A percentile compares a stretch with the other conserved stretches of the same genome.
Evolutionary conservation across 805 yeast genomes (phyloP).

Genomic region (Kluyveromyces wickerhamii): DNA sequence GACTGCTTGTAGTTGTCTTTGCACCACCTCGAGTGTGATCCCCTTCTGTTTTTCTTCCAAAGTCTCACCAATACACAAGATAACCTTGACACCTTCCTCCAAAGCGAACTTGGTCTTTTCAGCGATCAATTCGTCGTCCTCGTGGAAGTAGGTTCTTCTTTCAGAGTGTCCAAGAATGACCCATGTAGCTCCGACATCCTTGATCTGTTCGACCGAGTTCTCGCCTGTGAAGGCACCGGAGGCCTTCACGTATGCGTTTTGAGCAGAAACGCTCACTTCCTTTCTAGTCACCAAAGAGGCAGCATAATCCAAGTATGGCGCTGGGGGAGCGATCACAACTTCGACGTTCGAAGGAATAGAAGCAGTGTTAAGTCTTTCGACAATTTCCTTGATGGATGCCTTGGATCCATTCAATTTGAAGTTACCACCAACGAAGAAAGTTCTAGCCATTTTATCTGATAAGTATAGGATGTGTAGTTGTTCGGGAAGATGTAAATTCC

Average conservation of each 20-base stretch:
- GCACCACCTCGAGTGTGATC: conserved; percentile 75
- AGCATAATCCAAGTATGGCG: conserved; percentile 80
- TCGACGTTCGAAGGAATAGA: conserved; percentile 70
- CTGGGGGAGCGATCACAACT: conserved; percentile 95
- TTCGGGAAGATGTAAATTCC: too few relatives aligned
- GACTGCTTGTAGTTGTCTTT: conserved; percentile 87
- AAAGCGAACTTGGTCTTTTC: conserved; percentile 91
- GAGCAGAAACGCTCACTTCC: conserved; percentile 79
- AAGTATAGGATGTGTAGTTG: too few relatives aligned
- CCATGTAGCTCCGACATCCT: conserved; percentile 91
- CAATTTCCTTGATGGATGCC: conserved; percentile 73
- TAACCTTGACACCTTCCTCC: conserved; percentile 82
- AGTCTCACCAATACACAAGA: conserved; percentile 97
- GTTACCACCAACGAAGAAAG: conserved; percentile 98
- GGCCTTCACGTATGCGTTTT: conserved; percentile 79
- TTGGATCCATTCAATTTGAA: conserved; percentile 97
- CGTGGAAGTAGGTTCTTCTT: conserved; percentile 91
- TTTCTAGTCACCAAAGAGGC: conserved; percentile 57
- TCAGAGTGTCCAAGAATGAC: conserved; percentile 97
- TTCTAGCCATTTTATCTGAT: conserved; percentile 70
- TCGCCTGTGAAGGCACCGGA: conserved; percentile 99
- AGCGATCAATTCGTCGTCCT: conserved; percentile 85
- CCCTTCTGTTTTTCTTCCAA: conserved; percentile 89
- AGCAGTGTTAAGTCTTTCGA: conserved; percentile 74
- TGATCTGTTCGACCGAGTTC: conserved; percentile 77